phyloP scores from a whole-genome alignment of 441 rosid species.

The Codiaeum variegatum region DNA sequence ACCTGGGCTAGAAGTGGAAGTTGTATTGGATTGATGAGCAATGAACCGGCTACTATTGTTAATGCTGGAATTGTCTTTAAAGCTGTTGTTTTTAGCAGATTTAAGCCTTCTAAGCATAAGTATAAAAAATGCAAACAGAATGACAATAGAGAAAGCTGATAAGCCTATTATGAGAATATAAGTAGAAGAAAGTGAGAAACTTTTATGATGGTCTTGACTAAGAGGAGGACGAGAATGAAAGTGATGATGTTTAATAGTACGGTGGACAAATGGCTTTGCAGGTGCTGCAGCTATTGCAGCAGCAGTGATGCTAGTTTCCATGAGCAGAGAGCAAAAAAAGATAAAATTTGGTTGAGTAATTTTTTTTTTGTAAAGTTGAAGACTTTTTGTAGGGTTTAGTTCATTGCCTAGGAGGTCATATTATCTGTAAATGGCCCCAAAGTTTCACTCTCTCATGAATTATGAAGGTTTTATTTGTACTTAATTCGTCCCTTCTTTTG shows the following conservation, averaged over 20 bases:
- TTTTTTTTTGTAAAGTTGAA: neutral
- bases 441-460: constrained; percentile 18
- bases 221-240: constrained; percentile 25
- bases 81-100: constrained; percentile 31
- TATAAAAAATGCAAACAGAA: constrained; percentile 37
- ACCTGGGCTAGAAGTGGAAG: constrained; percentile 71
- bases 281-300: constrained; percentile 18
- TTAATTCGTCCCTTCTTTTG: constrained; percentile 47
- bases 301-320: constrained; percentile 35
- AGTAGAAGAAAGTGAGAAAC: constrained; percentile 35
- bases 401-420: constrained; percentile 27
- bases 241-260: constrained; percentile 22
- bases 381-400: constrained; percentile 7
- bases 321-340: constrained; percentile 34
- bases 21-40: constrained; percentile 38
- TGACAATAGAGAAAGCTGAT: constrained; percentile 34
- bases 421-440: constrained; percentile 15
- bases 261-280: constrained; percentile 26
- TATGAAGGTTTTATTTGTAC: constrained; percentile 24
- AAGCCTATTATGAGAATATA: constrained; percentile 43
- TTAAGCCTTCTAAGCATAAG: constrained; percentile 49
- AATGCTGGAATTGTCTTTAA: constrained; percentile 31
- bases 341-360: too few relatives aligned
- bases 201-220: constrained; percentile 26
- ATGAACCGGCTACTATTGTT: constrained; percentile 29